Base-by-base conservation (phyloP, 1,139 yeast species). In the Blastobotrys ciferrii region DNA sequence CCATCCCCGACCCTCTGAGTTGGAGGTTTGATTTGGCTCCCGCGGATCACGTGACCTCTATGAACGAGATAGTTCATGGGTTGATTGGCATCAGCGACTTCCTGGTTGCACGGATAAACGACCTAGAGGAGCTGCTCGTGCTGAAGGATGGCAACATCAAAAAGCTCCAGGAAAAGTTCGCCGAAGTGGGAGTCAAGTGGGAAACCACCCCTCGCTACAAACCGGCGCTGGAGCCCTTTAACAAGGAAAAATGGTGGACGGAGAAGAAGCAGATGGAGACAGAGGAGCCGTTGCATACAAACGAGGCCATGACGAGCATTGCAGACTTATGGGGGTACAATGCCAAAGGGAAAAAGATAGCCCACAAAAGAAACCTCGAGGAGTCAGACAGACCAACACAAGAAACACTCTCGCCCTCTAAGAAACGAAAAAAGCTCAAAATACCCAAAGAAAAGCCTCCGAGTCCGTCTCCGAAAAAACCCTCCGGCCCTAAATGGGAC, bases 181-280 rank as follows among this genome's bases (percentile, higher is more conserved):
- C 40, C n/a, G 40, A 36, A 9, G 9, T 36, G 28, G 40, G 40
- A 14, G n/a, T 15, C 17, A 36, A 36, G 12, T 36, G 18, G 6
- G 28, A 6, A 9, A 7, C 40, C n/a, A 23, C 40, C 3, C 25
- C 15, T 7, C 40, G 40, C n/a, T 36, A 17, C 14, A 18, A 19
- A 13, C 14, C 25, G 3, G 17, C 18, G n/a, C 11, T 36, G 4
- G 5, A 36, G 12, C 25, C 28, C 4, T 36, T 36, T 36, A 14
- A 19, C 19, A 19, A 15, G 13, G 28, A 19, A 12, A 11, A 36
- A n/a, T 36, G 40, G 40, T 36, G 40, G 40, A 5, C 17, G 13
- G 28, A 36, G n/a, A 36, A 7, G 18, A 36, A 36, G 18, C 17
- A 7, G 15, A 12, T 36, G 12, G 40, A 36, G 14, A 17, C 40